Conservation (phyloP, 257 asterid genomes). For the Solanum clarkiae region DNA sequence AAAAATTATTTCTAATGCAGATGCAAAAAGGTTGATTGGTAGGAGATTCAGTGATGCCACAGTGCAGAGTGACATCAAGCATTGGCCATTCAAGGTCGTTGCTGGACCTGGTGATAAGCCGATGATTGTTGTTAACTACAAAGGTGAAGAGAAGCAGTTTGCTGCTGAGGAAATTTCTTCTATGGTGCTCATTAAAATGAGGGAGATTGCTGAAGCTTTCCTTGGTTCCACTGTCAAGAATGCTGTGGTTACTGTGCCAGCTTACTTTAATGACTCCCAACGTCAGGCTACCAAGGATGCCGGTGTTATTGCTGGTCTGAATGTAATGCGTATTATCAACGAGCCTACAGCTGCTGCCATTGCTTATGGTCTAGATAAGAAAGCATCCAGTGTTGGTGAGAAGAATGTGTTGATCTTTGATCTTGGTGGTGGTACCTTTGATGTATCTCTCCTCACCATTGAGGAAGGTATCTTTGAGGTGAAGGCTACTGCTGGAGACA, state of each 20-base stretch:
- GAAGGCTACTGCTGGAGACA: conserved; percentile 57
- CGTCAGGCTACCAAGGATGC: conserved; percentile 1
- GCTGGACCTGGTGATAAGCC: not conserved
- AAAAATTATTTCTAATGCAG: not conserved
- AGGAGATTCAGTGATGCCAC: not conserved
- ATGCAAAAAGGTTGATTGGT: conserved; percentile 1
- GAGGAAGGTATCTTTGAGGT: conserved; percentile 60
- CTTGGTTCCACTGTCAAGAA: not conserved
- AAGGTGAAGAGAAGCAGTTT: not conserved
- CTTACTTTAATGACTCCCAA: not conserved
- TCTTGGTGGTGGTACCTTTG: conserved; percentile 4
- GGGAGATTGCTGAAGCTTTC: not conserved
- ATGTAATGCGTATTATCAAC: not conserved
- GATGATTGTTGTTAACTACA: not conserved
- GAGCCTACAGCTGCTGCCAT: conserved; percentile 2
- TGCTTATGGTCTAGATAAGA: not conserved
- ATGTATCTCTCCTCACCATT: conserved; percentile 36
- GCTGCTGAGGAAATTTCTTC: not conserved
- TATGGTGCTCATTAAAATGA: not conserved
- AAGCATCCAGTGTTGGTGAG: not conserved
- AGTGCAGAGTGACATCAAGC: not conserved
- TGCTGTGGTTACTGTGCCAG: not conserved
- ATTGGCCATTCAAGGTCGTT: not conserved
- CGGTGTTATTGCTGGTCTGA: not conserved
- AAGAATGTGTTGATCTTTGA: conserved; percentile 1